Base-by-base conservation (phyloP, 371 early-diverging fungal genomes). In the Mucor racemosus region DNA sequence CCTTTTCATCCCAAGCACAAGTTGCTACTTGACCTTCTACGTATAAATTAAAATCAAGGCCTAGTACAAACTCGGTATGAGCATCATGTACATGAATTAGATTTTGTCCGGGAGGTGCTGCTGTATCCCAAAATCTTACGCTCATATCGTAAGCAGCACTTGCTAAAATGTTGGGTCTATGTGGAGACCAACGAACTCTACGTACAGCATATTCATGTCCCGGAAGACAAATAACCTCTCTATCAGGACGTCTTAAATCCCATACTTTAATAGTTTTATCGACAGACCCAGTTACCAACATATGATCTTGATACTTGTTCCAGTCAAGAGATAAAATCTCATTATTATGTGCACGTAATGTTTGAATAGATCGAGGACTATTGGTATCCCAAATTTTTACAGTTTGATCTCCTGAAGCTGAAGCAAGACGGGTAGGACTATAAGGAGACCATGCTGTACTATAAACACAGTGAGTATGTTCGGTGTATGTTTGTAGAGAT, bases 61-160 rank as follows among this genome's bases (percentile, higher is more conserved):
- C 98, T 38, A 97, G 81, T 17, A 95, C 97, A 86, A 98, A 98
- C 80, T 98, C 98, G 0, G 93, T 90, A 67, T 98, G 97, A 34
- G 83, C 82, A 69, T 94, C 94, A 60, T 90, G 89, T 9, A 91
- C 84, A 63, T 86, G 78, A 26, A 88, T 76, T 68, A 87, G 63
- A 42, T 88, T 85, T 35, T 83, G 77, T 1, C 80, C 86, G 8
- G 69, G 76, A 5, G 82, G 75, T 7, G 80, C 85, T 7, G 85
- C 79, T n/a, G 89, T 87, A 76, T 97, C 94, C 97, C 97, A 97
- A 54, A 97, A 79, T 31, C 95, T 85, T 67, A 93, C 88, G 8
- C 95, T 92, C 98, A 98, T 98, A 71, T 98, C 97, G 75, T 98
- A 98, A 5, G 89, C 88, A 2, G 91, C 92, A 40, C 91, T 88